A percentile compares a stretch with the other conserved stretches of the same genome.
Evolutionary conservation across 2,329 filamentous ascomycete species (phyloP).

Genomic region (Sporothrix globosa): DNA sequence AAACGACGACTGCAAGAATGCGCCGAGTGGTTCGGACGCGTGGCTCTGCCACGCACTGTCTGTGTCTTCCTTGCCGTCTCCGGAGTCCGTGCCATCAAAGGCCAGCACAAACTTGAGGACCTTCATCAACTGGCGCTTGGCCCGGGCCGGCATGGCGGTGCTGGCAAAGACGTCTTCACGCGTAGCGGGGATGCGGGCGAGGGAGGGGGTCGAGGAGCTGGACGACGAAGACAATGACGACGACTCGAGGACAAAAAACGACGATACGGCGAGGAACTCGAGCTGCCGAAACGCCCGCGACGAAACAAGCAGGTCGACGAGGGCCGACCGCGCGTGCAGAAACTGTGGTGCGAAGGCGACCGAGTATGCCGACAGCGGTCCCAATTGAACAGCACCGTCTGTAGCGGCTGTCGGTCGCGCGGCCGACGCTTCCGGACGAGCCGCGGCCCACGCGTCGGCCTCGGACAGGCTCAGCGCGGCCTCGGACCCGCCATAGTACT

Average conservation of each 20-base stretch:
- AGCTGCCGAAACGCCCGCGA: slow-evolving; percentile 86
- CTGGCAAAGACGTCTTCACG: slow-evolving; percentile 90
- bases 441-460: slow-evolving; percentile 70
- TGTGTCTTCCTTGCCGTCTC: slow-evolving; percentile 44
- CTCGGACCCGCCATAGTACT: slow-evolving; percentile 84
- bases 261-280: slow-evolving; percentile 90
- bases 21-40: slow-evolving; percentile 56
- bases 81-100: slow-evolving; percentile 45
- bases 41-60: slow-evolving; percentile 58
- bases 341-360: slow-evolving; percentile 83
- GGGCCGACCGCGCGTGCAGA: slow-evolving; percentile 78
- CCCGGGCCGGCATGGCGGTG: slow-evolving; percentile 71
- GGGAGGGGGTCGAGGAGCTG: slow-evolving; percentile 34
- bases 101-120: slow-evolving; percentile 86
- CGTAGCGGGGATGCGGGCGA: slow-evolving; percentile 80
- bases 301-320: slow-evolving; percentile 81
- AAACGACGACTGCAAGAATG: slow-evolving; percentile 65
- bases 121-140: slow-evolving; percentile 89
- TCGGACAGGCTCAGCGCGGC: slow-evolving; percentile 85
- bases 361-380: slow-evolving; percentile 74
- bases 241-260: slow-evolving; percentile 77
- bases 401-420: slow-evolving; percentile 37
- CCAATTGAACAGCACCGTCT: slow-evolving; percentile 48
- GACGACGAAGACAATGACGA: slow-evolving; percentile 4
- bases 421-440: slow-evolving; percentile 39